These are phyloP conservation scores for Arctostaphylos glauca DNA, from an alignment of 148 eudicot genomes.

Conservation along the genomic window DNA sequence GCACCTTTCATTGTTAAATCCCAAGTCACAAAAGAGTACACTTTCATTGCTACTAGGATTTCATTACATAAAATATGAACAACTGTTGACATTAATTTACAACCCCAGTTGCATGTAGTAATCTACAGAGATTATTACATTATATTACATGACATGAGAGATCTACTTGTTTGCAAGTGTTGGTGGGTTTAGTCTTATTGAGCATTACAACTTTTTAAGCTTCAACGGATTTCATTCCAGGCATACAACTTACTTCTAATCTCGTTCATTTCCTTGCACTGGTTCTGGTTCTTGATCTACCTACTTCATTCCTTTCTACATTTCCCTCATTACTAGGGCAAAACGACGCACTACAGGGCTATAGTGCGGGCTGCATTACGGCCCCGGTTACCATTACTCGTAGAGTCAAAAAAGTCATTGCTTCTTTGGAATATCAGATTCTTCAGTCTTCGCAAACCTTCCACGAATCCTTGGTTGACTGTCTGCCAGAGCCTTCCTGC, in stretches of 20 bases:
- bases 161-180: conserved; percentile 17
- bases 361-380: no score
- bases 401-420: neutral
- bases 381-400: neutral
- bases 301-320: neutral
- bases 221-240: conserved; percentile 1
- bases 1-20: no score
- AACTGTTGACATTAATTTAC: conserved; percentile 5
- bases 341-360: no score
- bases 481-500: conserved; percentile 97
- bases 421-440: conserved; percentile 36
- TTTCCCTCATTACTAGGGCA: neutral
- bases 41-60: neutral
- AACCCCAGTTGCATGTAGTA: neutral
- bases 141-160: neutral
- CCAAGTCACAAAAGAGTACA: no score
- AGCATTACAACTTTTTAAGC: conserved; percentile 18
- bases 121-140: conserved; percentile 14
- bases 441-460: conserved; percentile 85
- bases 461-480: conserved; percentile 93
- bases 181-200: conserved; percentile 16
- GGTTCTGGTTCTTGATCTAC: conserved; percentile 12
- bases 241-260: conserved; percentile 10
- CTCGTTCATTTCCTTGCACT: conserved; percentile 17
- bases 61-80: neutral